A percentile compares a stretch with the other conserved stretches of the same genome.
These are phyloP conservation scores for Alternaria novae-zelandiae DNA, from an alignment of 2,329 filamentous ascomycete species.

Conservation along the genomic window DNA sequence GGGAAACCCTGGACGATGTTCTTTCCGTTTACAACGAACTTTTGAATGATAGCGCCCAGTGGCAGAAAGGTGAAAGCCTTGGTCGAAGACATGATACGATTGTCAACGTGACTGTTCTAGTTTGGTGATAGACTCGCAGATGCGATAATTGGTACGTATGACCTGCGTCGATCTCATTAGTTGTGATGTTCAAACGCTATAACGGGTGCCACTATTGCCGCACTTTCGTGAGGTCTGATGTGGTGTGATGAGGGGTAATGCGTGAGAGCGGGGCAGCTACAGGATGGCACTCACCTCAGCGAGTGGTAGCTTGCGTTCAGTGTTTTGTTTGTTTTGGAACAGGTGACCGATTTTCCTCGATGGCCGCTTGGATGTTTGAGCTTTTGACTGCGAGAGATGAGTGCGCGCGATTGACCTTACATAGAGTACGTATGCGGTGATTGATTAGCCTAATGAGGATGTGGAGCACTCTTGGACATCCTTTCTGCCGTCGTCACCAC, in stretches of 20 bases:
- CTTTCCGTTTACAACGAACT: constrained; percentile 75
- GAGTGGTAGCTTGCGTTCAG: not conserved
- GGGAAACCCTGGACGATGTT: constrained; percentile 93
- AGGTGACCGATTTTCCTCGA: constrained; percentile 1
- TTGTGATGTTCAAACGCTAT: not conserved
- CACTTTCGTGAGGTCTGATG: constrained; percentile 4
- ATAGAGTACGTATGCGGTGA: constrained; percentile 8
- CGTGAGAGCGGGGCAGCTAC: constrained; percentile 20
- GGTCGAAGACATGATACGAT: constrained; percentile 35
- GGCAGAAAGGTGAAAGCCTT: constrained; percentile 68
- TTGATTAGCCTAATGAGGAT: constrained; percentile 45
- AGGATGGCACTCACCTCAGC: constrained; percentile 24
- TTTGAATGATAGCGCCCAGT: constrained; percentile 79
- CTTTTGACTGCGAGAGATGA: not conserved
- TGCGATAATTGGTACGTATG: not conserved
- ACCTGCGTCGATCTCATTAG: constrained; percentile 11
- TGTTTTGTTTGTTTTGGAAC: not conserved
- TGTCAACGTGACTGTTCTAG: constrained; percentile 3
- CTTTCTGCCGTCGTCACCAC: constrained; percentile 16
- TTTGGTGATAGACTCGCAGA: not conserved
- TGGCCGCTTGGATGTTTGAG: not conserved
- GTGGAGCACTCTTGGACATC: constrained; percentile 11
- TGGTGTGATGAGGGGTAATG: constrained; percentile 20
- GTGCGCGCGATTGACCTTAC: constrained; percentile 2
- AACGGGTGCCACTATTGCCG: not conserved